Conservation (phyloP, 345 rosid species). For the Gynandropsis gynandra region DNA sequence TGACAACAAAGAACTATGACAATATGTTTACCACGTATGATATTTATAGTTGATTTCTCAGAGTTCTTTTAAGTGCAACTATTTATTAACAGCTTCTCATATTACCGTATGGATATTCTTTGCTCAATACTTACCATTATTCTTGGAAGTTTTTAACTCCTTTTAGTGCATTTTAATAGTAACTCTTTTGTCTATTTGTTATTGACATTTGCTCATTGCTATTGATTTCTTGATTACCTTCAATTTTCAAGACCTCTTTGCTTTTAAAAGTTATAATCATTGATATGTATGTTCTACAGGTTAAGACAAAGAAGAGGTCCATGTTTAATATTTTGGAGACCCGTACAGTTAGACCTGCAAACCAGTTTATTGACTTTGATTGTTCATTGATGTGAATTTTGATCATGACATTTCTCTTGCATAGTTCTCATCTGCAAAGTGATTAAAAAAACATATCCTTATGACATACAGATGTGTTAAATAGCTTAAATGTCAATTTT, state of each 20-base stretch:
- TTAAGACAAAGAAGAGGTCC: conserved; percentile 31
- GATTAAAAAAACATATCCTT: conserved; percentile 35
- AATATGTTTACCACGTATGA: no score
- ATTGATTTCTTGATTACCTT: conserved; percentile 12
- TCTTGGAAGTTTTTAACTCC: not conserved
- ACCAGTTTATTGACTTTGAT: not conserved
- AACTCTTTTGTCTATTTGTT: conserved; percentile 11
- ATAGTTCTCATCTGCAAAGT: not conserved
- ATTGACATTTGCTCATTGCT: conserved; percentile 5
- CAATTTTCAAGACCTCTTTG: conserved; percentile 38
- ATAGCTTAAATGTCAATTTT: conserved; percentile 36
- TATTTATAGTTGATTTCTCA: not conserved
- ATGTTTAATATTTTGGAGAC: conserved; percentile 40
- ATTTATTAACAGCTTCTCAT: not conserved
- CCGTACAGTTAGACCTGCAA: conserved; percentile 42
- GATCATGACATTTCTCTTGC: conserved; percentile 1
- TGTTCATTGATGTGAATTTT: conserved; percentile 6
- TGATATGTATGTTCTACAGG: conserved; percentile 25
- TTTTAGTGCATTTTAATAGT: not conserved
- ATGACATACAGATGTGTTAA: conserved; percentile 48
- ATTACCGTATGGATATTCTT: not conserved
- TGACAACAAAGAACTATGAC: no score
- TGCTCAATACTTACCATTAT: not conserved
- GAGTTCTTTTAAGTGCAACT: conserved; percentile 2
- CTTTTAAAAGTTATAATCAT: conserved; percentile 31